These are phyloP conservation scores for Globisporangium perplexum DNA, from an alignment of 352 stramenopile genomes.

Conservation along the genomic window DNA sequence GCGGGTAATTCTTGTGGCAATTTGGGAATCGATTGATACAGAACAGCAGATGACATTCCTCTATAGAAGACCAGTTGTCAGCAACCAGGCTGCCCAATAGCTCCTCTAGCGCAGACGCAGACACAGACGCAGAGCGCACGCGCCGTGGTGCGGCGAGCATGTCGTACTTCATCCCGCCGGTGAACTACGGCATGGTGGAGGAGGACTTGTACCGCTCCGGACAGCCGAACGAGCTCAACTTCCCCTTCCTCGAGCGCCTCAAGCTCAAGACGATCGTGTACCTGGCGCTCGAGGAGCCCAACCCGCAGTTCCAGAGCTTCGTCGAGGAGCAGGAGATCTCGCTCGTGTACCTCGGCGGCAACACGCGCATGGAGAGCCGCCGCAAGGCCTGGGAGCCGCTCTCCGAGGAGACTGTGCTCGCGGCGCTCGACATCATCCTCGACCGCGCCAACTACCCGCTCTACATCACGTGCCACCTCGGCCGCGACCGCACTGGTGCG, in stretches of 20 bases:
- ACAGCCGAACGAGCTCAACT: conserved; percentile 91
- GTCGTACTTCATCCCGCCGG: conserved; percentile 90
- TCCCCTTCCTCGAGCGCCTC: conserved; percentile 89
- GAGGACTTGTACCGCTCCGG: conserved; percentile 89
- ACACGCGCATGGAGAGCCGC: conserved; percentile 85
- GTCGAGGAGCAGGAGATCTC: conserved; percentile 90
- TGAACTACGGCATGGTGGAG: conserved; percentile 92
- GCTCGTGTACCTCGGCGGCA: conserved; percentile 80
- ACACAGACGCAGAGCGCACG: no score
- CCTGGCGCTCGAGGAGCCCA: conserved; percentile 85
- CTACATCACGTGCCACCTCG: conserved; percentile 89
- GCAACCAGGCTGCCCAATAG: no score
- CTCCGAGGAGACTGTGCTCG: conserved; percentile 88
- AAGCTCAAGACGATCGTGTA: conserved; percentile 91
- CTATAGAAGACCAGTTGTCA: no score
- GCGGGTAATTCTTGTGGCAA: no score
- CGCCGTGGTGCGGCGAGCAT: conserved; percentile 40
- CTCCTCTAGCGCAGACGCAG: no score
- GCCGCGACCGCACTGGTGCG: conserved; percentile 83
- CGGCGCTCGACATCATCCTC: conserved; percentile 86
- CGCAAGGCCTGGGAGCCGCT: conserved; percentile 85
- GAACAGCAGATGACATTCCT: no score
- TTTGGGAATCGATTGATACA: no score
- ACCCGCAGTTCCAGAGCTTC: conserved; percentile 87
- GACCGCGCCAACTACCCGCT: conserved; percentile 88